Evolutionary conservation across 2,329 filamentous ascomycete genomes (phyloP).

Genomic region (Scleromitrula shiraiana): DNA sequence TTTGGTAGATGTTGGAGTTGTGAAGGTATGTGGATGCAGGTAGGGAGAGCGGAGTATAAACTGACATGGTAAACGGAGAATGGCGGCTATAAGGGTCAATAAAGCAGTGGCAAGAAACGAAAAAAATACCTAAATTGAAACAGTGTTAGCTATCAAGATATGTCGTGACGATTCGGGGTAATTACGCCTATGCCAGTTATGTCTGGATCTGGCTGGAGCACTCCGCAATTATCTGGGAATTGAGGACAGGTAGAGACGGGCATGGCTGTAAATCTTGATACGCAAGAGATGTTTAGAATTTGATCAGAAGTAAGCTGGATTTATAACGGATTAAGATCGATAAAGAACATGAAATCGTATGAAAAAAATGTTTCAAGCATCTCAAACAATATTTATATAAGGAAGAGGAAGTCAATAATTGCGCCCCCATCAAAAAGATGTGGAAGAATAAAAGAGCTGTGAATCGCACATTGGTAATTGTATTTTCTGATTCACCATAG

Average conservation of each 20-base stretch:
- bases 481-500: too few species aligned
- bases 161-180: not conserved
- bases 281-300: too few species aligned
- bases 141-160: not conserved
- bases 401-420: too few species aligned
- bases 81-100: not conserved
- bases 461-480: too few species aligned
- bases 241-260: not conserved
- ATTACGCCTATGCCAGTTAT: not conserved
- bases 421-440: too few species aligned
- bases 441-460: too few species aligned
- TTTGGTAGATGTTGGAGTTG: not conserved
- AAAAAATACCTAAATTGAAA: not conserved
- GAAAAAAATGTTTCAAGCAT: too few species aligned
- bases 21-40: not conserved
- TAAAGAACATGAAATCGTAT: too few species aligned
- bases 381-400: too few species aligned
- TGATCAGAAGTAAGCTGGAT: too few species aligned
- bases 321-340: too few species aligned
- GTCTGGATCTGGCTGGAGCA: not conserved
- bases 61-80: not conserved
- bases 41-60: not conserved
- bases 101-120: conserved; percentile 2
- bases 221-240: not conserved
- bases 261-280: too few species aligned